These are phyloP conservation scores for Chenopodium quinoa DNA, from an alignment of 148 eudicot species.

Conservation along the genomic window DNA sequence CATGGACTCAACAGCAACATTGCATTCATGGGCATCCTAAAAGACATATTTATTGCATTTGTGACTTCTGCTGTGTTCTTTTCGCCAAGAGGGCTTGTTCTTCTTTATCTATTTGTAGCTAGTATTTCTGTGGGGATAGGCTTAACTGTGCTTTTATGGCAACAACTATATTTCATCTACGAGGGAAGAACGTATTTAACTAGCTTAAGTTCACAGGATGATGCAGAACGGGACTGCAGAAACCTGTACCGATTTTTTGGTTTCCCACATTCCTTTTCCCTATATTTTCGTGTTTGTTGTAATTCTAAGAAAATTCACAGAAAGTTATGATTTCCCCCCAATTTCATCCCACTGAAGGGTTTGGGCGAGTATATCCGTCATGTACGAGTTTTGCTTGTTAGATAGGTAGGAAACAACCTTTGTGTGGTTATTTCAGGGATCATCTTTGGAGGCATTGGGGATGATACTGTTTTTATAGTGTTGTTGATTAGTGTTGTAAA, in stretches of 20 bases:
- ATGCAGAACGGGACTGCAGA: slow-evolving; percentile 60
- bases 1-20: slow-evolving; percentile 24
- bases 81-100: slow-evolving; percentile 65
- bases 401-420: neutral
- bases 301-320: slow-evolving; percentile 59
- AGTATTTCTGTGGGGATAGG: slow-evolving; percentile 78
- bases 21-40: slow-evolving; percentile 29
- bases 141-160: slow-evolving; percentile 82
- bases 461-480: neutral
- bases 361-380: neutral
- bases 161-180: slow-evolving; percentile 79
- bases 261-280: slow-evolving; percentile 40
- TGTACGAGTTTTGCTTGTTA: neutral
- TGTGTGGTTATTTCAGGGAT: neutral
- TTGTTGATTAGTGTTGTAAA: neutral
- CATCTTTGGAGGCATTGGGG: neutral
- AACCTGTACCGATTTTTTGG: slow-evolving; percentile 76
- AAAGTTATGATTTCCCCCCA: slow-evolving; percentile 30
- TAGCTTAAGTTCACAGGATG: slow-evolving; percentile 58
- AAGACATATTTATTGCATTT: slow-evolving; percentile 42
- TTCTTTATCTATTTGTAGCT: slow-evolving; percentile 75
- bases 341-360: neutral
- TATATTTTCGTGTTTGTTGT: slow-evolving; percentile 49
- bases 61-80: slow-evolving; percentile 58
- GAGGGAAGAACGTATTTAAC: slow-evolving; percentile 78